Base-by-base conservation (phyloP, 2,329 filamentous ascomycete species). In the Parastagonospora avenae region DNA sequence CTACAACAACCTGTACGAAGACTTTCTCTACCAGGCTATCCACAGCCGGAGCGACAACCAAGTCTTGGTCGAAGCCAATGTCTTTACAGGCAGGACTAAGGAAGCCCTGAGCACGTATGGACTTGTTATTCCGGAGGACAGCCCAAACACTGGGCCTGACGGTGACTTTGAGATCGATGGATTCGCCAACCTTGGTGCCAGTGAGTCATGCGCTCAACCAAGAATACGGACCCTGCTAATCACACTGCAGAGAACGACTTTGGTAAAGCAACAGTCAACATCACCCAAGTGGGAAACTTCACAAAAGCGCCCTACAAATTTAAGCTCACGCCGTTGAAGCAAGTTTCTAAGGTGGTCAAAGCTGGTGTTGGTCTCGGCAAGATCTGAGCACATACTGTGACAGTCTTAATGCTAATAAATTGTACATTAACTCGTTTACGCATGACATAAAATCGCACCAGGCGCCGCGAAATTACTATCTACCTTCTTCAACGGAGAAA, bases 131-230 rank as follows among this genome's bases (percentile, higher is more conserved):
- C 82, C 82, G 0, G 72, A 77, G 39, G 81, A 83, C 52, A 80
- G 77, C 37, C 81, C 81, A 0, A 84, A 84, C 51, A 83, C 80
- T 0, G 77, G 76, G 51, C 73, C 76, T 1, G 80, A 80, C 9
- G 81, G 81, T 1, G 82, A 84, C 41, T 76, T 77, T 57, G 81
- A 83, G 61, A 68, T 82, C 24, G 81, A 83, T 55, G 81, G 81
- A 0, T 84, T 74, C 60, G 80, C 79, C 3, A 84, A 83, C 52
- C 67, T 82, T 12, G 81, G 81, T 19, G 77, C 79, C 2, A 74
- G 80, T 81, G 66, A 66, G 79, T 76, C 2, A 11, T 44, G 14
- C 29, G n/a, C 2, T 37, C 19, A 36, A 9, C 8, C 12, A 11
- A 19, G 4, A 7, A 4, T 16, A n/a, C 15, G 24, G 16, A 42